Evolutionary conservation across 2,329 filamentous ascomycete genomes (phyloP), one percentile per base, ranked within the genome.

Genomic region (Chaetomiaceae sp.): DNA sequence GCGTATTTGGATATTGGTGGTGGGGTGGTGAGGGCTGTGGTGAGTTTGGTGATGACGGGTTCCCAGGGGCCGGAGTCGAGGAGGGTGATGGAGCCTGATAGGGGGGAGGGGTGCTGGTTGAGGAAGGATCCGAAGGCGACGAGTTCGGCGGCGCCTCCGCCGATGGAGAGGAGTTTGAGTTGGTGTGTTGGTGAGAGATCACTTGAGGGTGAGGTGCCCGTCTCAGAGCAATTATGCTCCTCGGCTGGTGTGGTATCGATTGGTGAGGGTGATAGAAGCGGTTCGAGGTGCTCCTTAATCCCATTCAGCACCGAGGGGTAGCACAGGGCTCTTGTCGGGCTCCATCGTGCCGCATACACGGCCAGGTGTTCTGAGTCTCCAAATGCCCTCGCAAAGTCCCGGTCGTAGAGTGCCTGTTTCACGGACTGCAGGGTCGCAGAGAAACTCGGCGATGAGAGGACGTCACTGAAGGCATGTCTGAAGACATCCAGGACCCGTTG

Each of bases 301-400:
- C 64, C 65, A 45, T 69, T 55, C 34, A 86, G 68, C n/a, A 84
- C 70, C 3, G 71, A 66, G n/a, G 83, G 75, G 71, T 97, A 97
- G 58, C 86, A 89, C 48, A 97, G 72, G 0, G 91, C 88, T 49
- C 94, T 79, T 48, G 88, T 87, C 1, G 92, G 89, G 69, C 91
- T 96, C 91, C 92, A 99, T 63, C 94, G 76, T 50, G 89, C 82
- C 8, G 90, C 89, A 73, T 99, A 99, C 9, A 87, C 88, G 56
- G 87, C 82, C 17, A 96, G 78, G 62, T 86, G 81, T 40, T 87
- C 82, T 51, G 82, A 77, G 42, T 77, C 77, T 0, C 83, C 84
- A 71, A 97, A 99, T 0, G 92, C 92, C 15, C 76, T 73, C 12
- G 78, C 77, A 70, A 97, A 97, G 68, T 97, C 89, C 29, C 94